These are phyloP conservation scores for Isabelozyma pseudorhagii DNA, from an alignment of 805 yeast species.

Conservation along the genomic window DNA sequence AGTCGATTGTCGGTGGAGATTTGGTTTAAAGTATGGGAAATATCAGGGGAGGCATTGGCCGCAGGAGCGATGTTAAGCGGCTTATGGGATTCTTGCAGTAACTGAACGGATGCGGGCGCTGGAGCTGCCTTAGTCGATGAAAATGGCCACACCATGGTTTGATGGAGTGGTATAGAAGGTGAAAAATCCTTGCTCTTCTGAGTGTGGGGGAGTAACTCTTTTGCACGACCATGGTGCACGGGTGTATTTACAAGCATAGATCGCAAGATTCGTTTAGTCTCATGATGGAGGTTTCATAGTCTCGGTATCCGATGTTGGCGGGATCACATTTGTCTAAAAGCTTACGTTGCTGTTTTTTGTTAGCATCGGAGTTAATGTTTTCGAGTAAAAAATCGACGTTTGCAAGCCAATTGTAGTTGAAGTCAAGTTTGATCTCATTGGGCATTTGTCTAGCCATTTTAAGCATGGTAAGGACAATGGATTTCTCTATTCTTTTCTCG, in stretches of 20 bases:
- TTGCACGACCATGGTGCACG: neutral
- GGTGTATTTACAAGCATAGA: slow-evolving; percentile 19
- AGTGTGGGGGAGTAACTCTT: too few species aligned
- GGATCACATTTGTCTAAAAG: slow-evolving; percentile 1
- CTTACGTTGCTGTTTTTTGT: slow-evolving; percentile 2
- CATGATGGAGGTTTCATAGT: slow-evolving; percentile 23
- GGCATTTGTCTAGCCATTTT: slow-evolving; percentile 20
- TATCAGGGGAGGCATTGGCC: slow-evolving; percentile 8
- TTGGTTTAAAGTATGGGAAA: slow-evolving; percentile 26
- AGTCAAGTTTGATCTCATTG: slow-evolving; percentile 20
- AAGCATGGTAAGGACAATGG: slow-evolving; percentile 20
- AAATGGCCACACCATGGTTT: slow-evolving; percentile 13
- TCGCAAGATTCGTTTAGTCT: slow-evolving; percentile 23
- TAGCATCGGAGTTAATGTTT: neutral
- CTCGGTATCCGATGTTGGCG: slow-evolving; percentile 16
- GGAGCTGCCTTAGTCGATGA: slow-evolving; percentile 5
- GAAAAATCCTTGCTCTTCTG: neutral
- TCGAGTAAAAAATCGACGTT: slow-evolving; percentile 5
- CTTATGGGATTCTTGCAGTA: slow-evolving; percentile 25
- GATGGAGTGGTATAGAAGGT: neutral
- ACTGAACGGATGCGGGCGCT: slow-evolving; percentile 1
- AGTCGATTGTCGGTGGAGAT: slow-evolving; percentile 12
- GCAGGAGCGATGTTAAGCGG: slow-evolving; percentile 14
- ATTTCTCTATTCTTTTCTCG: slow-evolving; percentile 16
- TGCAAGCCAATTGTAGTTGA: slow-evolving; percentile 18